Conservation (phyloP, 2,329 filamentous ascomycete genomes). For the Huntiella savannae region DNA sequence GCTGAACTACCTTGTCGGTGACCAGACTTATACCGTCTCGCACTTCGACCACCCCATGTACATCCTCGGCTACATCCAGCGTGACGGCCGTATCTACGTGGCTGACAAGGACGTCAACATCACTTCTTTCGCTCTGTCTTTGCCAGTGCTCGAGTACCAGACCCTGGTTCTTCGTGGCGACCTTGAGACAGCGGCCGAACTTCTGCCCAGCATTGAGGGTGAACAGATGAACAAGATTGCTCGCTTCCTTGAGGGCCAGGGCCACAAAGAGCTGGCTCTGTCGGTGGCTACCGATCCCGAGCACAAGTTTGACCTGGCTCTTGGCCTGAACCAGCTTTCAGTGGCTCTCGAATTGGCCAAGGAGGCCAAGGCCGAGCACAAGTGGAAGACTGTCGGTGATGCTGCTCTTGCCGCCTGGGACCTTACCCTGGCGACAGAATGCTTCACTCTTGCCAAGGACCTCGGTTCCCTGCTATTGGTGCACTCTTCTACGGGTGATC, state of each 20-base stretch:
- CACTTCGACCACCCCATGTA: slow-evolving; percentile 96
- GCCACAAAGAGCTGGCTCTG: slow-evolving; percentile 86
- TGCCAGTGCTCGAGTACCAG: slow-evolving; percentile 90
- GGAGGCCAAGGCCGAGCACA: slow-evolving; percentile 75
- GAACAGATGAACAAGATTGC: slow-evolving; percentile 97
- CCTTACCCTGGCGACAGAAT: slow-evolving; percentile 72
- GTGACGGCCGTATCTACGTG: slow-evolving; percentile 88
- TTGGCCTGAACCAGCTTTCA: slow-evolving; percentile 64
- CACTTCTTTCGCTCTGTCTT: slow-evolving; percentile 75
- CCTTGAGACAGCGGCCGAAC: slow-evolving; percentile 73
- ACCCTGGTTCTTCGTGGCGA: slow-evolving; percentile 87
- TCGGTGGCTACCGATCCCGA: slow-evolving; percentile 89
- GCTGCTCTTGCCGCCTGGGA: slow-evolving; percentile 77
- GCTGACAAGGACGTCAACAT: slow-evolving; percentile 90
- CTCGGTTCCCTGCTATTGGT: slow-evolving; percentile 74
- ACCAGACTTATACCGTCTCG: slow-evolving; percentile 93
- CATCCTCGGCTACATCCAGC: slow-evolving; percentile 81
- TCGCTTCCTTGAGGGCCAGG: slow-evolving; percentile 89
- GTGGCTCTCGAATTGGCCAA: slow-evolving; percentile 72
- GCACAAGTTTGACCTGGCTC: slow-evolving; percentile 86
- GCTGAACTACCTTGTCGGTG: slow-evolving; percentile 91
- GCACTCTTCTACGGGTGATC: slow-evolving; percentile 69
- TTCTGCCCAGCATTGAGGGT: slow-evolving; percentile 66
- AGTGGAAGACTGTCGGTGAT: slow-evolving; percentile 96
- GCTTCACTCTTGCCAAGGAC: slow-evolving; percentile 80